These are phyloP conservation scores for Cercospora zeae-maydis DNA, from an alignment of 2,329 filamentous ascomycete genomes.

Conservation along the genomic window DNA sequence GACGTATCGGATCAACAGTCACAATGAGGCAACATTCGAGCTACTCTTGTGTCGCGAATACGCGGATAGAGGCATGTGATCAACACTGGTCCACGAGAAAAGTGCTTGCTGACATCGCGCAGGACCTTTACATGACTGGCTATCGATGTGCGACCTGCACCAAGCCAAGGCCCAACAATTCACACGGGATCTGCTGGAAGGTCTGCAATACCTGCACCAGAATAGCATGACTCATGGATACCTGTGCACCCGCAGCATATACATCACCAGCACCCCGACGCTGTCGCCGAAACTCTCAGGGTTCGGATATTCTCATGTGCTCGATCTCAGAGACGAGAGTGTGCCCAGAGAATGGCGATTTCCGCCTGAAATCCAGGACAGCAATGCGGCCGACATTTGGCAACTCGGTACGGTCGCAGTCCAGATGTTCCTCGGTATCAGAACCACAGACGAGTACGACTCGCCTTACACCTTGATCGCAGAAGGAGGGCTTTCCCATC, in stretches of 20 bases:
- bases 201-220: slow-evolving; percentile 79
- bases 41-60: slow-evolving; percentile 31
- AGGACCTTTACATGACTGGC: slow-evolving; percentile 74
- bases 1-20: slow-evolving; percentile 51
- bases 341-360: slow-evolving; percentile 26
- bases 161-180: slow-evolving; percentile 76
- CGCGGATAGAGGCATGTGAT: slow-evolving; percentile 21
- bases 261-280: slow-evolving; percentile 23
- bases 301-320: slow-evolving; percentile 64
- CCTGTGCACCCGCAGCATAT: slow-evolving; percentile 25
- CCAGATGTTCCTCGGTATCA: slow-evolving; percentile 88
- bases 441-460: slow-evolving; percentile 70
- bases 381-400: slow-evolving; percentile 83
- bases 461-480: slow-evolving; percentile 73
- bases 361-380: slow-evolving; percentile 10
- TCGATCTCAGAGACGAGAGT: slow-evolving; percentile 46
- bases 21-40: slow-evolving; percentile 23
- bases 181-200: slow-evolving; percentile 89
- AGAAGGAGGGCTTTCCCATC: slow-evolving; percentile 66
- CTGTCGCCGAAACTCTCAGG: slow-evolving; percentile 66
- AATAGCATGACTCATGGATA: slow-evolving; percentile 69
- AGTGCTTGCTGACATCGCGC: slow-evolving; percentile 11
- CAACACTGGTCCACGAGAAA: background rate
- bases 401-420: slow-evolving; percentile 86
- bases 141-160: slow-evolving; percentile 69